These are phyloP conservation scores for Peronospora destructor DNA, from an alignment of 352 stramenopile genomes.

Conservation along the genomic window DNA sequence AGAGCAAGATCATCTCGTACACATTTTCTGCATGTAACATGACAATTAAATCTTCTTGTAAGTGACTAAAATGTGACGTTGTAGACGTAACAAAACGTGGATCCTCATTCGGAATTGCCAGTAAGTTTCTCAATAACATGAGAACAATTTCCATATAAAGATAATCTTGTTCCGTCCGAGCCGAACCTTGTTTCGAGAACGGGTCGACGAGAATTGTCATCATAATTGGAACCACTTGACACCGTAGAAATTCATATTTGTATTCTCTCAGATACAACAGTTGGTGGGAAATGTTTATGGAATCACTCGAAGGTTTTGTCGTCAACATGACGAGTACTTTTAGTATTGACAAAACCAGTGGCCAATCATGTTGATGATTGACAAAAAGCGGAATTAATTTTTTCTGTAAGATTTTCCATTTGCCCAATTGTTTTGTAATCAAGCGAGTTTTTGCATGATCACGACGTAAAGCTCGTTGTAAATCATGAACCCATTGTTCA, in stretches of 20 bases:
- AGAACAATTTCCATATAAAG: conserved; percentile 85
- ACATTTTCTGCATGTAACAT: conserved; percentile 76
- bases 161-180: conserved; percentile 63
- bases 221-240: conserved; percentile 67
- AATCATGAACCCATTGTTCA: conserved; percentile 77
- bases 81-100: conserved; percentile 70
- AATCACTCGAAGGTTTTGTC: conserved; percentile 76
- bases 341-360: conserved; percentile 82
- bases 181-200: conserved; percentile 53
- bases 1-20: conserved; percentile 84
- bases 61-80: conserved; percentile 63
- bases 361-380: conserved; percentile 83
- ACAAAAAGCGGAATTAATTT: conserved; percentile 80
- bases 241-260: conserved; percentile 78
- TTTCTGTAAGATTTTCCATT: conserved; percentile 85
- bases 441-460: conserved; percentile 81
- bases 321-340: conserved; percentile 89
- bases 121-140: conserved; percentile 76
- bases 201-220: conserved; percentile 83
- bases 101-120: conserved; percentile 81
- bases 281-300: conserved; percentile 72
- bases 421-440: conserved; percentile 76
- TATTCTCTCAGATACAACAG: conserved; percentile 76
- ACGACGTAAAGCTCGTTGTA: conserved; percentile 73
- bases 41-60: conserved; percentile 78